phyloP scores from a whole-genome alignment of 23 red algal genomes.

The Cyanidioschyzon merolae region DNA sequence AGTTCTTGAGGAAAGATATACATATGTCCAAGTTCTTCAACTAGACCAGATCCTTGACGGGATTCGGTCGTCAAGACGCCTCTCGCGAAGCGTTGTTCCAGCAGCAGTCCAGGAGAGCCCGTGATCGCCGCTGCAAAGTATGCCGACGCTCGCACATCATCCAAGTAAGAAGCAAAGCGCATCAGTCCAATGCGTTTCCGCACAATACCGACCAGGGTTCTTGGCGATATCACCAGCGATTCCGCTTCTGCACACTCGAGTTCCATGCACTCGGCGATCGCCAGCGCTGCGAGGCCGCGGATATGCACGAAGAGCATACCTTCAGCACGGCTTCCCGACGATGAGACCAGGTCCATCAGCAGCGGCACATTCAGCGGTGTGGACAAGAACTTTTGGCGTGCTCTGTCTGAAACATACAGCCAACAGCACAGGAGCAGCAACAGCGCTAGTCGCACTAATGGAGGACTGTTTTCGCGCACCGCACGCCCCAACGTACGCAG shows the following conservation, averaged over 20 bases:
- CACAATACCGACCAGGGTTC: conserved; percentile 48
- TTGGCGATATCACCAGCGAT: conserved; percentile 18
- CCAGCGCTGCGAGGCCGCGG: conserved; percentile 64
- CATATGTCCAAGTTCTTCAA: conserved; percentile 42
- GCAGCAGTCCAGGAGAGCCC: conserved; percentile 5
- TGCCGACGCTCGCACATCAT: conserved; percentile 64
- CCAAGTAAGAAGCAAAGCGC: conserved; percentile 52
- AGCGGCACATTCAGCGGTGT: conserved; percentile 81
- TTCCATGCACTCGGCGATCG: conserved; percentile 59
- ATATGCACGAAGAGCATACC: conserved; percentile 37
- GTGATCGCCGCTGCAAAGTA: conserved; percentile 31
- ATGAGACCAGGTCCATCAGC: conserved; percentile 52
- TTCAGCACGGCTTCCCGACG: conserved; percentile 14
- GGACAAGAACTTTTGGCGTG: conserved; percentile 48
- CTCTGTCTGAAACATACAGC: conserved; percentile 50
- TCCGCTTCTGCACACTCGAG: conserved; percentile 20
- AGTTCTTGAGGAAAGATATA: conserved; percentile 34
- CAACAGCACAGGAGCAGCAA: conserved; percentile 53
- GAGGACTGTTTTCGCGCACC: conserved; percentile 39
- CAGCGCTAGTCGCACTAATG: conserved; percentile 45
- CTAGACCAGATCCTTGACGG: not conserved
- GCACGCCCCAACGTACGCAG: conserved; percentile 49
- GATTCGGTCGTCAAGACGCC: not conserved
- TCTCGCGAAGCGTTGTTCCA: conserved; percentile 1
- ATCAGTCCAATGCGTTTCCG: conserved; percentile 65